phyloP scores from a whole-genome alignment of 805 yeast genomes.

The Candida vaughaniae region DNA sequence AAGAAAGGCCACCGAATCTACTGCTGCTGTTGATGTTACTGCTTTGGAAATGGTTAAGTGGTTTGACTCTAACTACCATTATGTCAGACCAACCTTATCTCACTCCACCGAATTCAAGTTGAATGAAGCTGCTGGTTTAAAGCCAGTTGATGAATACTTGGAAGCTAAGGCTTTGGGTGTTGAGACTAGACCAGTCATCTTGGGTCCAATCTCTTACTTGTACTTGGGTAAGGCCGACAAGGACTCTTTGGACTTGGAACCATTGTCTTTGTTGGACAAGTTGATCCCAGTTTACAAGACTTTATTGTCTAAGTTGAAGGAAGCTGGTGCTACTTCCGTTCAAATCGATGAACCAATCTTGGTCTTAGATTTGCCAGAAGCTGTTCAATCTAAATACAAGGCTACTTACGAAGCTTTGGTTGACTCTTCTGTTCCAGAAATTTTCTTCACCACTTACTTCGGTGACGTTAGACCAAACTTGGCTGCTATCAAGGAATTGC shows the following conservation, averaged over 20 bases:
- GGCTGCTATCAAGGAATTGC: slow-evolving; percentile 81
- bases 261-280: slow-evolving; percentile 85
- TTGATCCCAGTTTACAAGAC: slow-evolving; percentile 91
- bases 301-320: slow-evolving; percentile 80
- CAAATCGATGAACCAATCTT: slow-evolving; percentile 98
- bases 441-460: slow-evolving; percentile 87
- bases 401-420: slow-evolving; percentile 79
- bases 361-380: slow-evolving; percentile 87
- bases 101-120: slow-evolving; percentile 94
- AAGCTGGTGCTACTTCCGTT: slow-evolving; percentile 92
- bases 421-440: slow-evolving; percentile 67
- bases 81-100: slow-evolving; percentile 98
- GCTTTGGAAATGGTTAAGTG: slow-evolving; percentile 99
- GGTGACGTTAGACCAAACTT: slow-evolving; percentile 99
- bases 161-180: slow-evolving; percentile 97
- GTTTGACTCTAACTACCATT: slow-evolving; percentile 99
- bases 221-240: slow-evolving; percentile 97
- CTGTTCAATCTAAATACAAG: slow-evolving; percentile 83
- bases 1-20: slow-evolving; percentile 85
- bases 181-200: slow-evolving; percentile 94
- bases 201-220: slow-evolving; percentile 96
- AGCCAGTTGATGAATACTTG: slow-evolving; percentile 95
- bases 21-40: slow-evolving; percentile 93
- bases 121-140: slow-evolving; percentile 66
- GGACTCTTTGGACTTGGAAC: slow-evolving; percentile 93